phyloP scores from a whole-genome alignment of 495 filamentous ascomycete species.

The Daldinia concentrica region DNA sequence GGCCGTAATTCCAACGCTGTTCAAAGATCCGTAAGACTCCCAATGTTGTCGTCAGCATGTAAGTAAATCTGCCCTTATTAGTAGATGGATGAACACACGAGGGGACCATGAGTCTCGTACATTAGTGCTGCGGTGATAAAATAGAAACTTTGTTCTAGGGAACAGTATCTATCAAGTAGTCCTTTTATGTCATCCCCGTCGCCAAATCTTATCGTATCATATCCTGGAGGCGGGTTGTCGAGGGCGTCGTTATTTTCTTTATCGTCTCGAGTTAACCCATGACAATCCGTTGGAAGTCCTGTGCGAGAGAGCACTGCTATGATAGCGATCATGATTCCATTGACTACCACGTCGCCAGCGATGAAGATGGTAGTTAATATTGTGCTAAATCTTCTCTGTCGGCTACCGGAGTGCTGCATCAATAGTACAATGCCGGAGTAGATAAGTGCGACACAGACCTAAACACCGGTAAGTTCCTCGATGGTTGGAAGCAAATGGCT shows the following conservation, averaged over 20 bases:
- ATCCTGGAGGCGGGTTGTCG: constrained; percentile 22
- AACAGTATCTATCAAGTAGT: constrained; percentile 49
- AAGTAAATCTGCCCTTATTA: constrained; percentile 48
- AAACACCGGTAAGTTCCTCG: constrained; percentile 17
- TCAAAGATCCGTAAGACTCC: constrained; percentile 47
- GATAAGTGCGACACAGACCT: constrained; percentile 48
- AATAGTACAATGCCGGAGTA: constrained; percentile 49
- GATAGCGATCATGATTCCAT: constrained; percentile 43
- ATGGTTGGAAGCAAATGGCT: not conserved
- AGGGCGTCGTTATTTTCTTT: constrained; percentile 8
- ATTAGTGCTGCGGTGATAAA: constrained; percentile 47
- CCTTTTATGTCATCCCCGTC: constrained; percentile 35
- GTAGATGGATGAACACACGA: not conserved
- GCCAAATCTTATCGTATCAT: constrained; percentile 46
- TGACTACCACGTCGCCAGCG: constrained; percentile 45
- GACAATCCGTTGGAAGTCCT: constrained; percentile 50
- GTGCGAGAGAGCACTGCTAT: constrained; percentile 47
- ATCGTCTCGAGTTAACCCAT: constrained; percentile 45
- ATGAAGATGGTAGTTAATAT: constrained; percentile 42
- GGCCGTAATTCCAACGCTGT: constrained; percentile 40
- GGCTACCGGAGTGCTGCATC: constrained; percentile 44
- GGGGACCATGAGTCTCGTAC: constrained; percentile 31
- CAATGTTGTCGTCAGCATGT: constrained; percentile 48
- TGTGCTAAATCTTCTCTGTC: constrained; percentile 36
- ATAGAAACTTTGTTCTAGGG: constrained; percentile 49